These are phyloP conservation scores for Colletotrichum liaoningense DNA, from an alignment of 2,329 filamentous ascomycete species.

Conservation along the genomic window DNA sequence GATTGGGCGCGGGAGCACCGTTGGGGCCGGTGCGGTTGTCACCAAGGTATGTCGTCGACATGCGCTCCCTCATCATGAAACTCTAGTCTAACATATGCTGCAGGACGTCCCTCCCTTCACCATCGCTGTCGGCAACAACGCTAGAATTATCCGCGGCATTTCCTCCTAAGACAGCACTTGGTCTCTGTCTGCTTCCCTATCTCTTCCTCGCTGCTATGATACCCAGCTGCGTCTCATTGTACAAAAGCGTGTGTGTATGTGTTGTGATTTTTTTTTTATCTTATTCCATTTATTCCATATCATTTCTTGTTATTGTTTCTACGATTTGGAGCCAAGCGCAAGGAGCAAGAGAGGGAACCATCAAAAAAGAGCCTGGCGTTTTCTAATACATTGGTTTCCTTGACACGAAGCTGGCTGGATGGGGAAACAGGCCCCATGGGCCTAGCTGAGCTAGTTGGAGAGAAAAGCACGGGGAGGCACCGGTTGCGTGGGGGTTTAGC, in stretches of 20 bases:
- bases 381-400: conserved; percentile 2
- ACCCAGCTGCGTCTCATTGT: conserved; percentile 32
- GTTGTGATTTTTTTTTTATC: background rate
- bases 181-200: background rate
- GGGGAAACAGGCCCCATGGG: background rate
- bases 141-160: conserved; percentile 63
- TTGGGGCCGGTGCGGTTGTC: conserved; percentile 88
- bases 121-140: conserved; percentile 78
- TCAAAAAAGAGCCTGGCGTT: conserved; percentile 20
- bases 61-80: background rate
- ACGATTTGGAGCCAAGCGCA: conserved; percentile 24
- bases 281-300: background rate
- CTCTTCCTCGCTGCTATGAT: conserved; percentile 33
- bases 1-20: conserved; percentile 81
- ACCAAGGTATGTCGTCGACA: conserved; percentile 68
- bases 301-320: background rate
- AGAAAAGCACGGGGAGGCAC: background rate
- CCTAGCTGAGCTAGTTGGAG: background rate
- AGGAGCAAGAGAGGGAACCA: conserved; percentile 7
- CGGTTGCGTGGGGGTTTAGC: background rate
- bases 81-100: conserved; percentile 36
- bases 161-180: conserved; percentile 21
- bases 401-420: background rate
- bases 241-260: conserved; percentile 26
- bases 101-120: conserved; percentile 75